A percentile compares a stretch with the other conserved stretches of the same genome.
phyloP scores from a whole-genome alignment of 1,139 yeast genomes.

The Taphrina confusa region DNA sequence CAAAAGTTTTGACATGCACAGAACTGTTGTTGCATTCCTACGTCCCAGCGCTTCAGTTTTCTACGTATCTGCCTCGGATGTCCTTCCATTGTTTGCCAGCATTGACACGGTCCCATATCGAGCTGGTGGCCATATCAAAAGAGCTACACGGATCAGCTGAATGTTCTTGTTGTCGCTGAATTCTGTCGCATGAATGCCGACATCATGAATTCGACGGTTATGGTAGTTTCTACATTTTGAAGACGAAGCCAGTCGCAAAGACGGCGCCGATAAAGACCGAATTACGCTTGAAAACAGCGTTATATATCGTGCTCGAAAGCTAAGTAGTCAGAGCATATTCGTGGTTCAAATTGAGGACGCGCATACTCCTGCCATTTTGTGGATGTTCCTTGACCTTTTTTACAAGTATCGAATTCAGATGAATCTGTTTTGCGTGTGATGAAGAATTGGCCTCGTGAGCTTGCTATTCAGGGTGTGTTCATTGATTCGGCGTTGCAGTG shows the following conservation, averaged over 20 bases:
- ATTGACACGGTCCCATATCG: conserved; percentile 85
- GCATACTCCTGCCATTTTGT: neutral
- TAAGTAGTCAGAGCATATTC: neutral
- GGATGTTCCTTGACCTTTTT: neutral
- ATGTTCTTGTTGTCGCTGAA: too few relatives aligned
- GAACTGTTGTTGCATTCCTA: too few relatives aligned
- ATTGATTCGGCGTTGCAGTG: too few relatives aligned
- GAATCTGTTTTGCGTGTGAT: neutral
- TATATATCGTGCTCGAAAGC: conserved; percentile 59
- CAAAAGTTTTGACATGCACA: too few relatives aligned
- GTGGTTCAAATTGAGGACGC: neutral
- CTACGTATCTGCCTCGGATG: conserved; percentile 63
- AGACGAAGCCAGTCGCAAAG: conserved; percentile 82
- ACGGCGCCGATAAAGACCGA: conserved; percentile 83
- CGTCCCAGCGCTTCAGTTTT: too few relatives aligned
- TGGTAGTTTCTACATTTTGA: conserved; percentile 77
- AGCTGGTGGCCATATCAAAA: conserved; percentile 76
- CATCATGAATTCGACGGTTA: too few relatives aligned
- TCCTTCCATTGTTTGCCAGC: conserved; percentile 97
- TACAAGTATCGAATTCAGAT: neutral
- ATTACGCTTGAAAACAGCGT: conserved; percentile 87
- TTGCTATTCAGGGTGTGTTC: too few relatives aligned
- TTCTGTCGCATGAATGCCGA: too few relatives aligned
- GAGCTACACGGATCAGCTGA: conserved; percentile 47
- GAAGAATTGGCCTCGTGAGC: too few relatives aligned